Evolutionary conservation across 352 stramenopile genomes (phyloP).

Genomic region (Phytophthora aleatoria): DNA sequence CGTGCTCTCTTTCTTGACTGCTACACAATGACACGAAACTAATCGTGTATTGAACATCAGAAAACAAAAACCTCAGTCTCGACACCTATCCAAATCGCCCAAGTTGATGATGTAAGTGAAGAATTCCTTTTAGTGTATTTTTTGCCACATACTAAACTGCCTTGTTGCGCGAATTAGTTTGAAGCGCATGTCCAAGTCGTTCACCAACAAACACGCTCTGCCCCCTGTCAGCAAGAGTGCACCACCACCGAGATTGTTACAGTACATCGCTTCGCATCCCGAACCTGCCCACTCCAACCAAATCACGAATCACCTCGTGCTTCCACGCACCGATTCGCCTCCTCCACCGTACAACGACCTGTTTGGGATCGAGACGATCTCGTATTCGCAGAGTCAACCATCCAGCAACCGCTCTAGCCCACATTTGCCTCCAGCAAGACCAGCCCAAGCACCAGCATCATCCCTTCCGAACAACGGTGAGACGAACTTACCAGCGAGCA

Average conservation of each 20-base stretch:
- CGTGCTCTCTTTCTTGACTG: background rate
- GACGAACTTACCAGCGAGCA: background rate
- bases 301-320: conserved; percentile 5
- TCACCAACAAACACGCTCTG: conserved; percentile 23
- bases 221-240: conserved; percentile 32
- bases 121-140: background rate
- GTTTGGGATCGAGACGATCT: conserved; percentile 66
- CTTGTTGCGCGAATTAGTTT: conserved; percentile 7
- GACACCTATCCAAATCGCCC: conserved; percentile 17
- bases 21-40: background rate
- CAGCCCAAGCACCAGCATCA: conserved; percentile 1
- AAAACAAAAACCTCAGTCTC: conserved; percentile 23
- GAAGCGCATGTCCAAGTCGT: conserved; percentile 7
- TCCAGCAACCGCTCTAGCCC: conserved; percentile 4
- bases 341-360: conserved; percentile 65
- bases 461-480: background rate
- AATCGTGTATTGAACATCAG: conserved; percentile 2
- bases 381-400: conserved; percentile 23
- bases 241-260: conserved; percentile 19
- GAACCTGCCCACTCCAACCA: conserved; percentile 21
- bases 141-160: background rate
- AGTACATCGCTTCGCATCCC: conserved; percentile 26
- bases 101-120: conserved; percentile 30
- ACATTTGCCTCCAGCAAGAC: conserved; percentile 12
- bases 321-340: conserved; percentile 38